phyloP scores from a whole-genome alignment of 78 protist species.

The Pigoraptor vietnamica region DNA sequence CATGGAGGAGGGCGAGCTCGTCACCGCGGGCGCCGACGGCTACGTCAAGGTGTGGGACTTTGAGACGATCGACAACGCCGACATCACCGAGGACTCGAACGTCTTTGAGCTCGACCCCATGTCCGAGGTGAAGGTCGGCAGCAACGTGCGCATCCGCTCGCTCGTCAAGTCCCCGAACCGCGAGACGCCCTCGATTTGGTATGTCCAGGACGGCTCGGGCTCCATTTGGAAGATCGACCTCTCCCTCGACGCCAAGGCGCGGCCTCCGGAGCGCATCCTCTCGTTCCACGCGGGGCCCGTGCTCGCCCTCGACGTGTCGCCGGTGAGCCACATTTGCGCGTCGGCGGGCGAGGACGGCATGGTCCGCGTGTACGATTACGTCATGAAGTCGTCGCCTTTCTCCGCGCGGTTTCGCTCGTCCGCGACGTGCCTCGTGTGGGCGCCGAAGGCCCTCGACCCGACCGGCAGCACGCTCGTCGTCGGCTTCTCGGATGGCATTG shows the following conservation, averaged over 20 bases:
- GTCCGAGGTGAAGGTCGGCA: not conserved
- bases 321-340: not conserved
- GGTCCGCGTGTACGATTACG: slow-evolving; percentile 40
- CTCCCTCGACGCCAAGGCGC: not conserved
- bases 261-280: not conserved
- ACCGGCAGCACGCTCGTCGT: not conserved
- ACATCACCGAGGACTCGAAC: slow-evolving; percentile 13
- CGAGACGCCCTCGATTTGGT: not conserved
- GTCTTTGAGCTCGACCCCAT: slow-evolving; percentile 8
- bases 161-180: not conserved
- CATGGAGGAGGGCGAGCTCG: slow-evolving; percentile 21
- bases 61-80: slow-evolving; percentile 46
- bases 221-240: slow-evolving; percentile 12
- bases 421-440: slow-evolving; percentile 10
- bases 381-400: not conserved
- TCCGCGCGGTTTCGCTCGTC: not conserved
- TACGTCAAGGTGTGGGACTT: slow-evolving; percentile 49
- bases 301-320: slow-evolving; percentile 28
- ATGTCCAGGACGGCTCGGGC: slow-evolving; percentile 35
- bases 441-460: slow-evolving; percentile 11
- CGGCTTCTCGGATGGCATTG: not conserved
- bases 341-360: slow-evolving; percentile 51
- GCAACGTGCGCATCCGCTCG: slow-evolving; percentile 21
- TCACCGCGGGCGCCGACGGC: slow-evolving; percentile 78
- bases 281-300: slow-evolving; percentile 47